A percentile compares a stretch with the other conserved stretches of the same genome.
Conservation (phyloP, 306 rosid species). For the Sicyos baderoa region DNA sequence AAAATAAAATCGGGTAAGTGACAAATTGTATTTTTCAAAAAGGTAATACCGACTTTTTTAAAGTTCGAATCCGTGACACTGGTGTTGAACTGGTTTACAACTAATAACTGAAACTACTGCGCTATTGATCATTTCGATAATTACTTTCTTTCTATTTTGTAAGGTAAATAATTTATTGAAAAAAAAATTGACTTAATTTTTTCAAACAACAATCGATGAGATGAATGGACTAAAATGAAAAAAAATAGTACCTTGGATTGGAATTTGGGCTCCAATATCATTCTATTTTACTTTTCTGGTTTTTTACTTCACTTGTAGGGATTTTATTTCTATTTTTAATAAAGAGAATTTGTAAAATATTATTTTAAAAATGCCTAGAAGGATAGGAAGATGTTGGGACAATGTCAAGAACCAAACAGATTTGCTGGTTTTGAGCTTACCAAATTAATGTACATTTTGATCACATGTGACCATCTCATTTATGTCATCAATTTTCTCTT, state of each 20-base stretch:
- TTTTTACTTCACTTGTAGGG: not conserved
- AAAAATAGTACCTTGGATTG: not conserved
- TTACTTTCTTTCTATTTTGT: not conserved
- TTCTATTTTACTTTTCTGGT: too few species aligned
- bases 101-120: too few species aligned
- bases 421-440: not conserved
- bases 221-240: too few species aligned
- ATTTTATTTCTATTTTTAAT: not conserved
- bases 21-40: not conserved
- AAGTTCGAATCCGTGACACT: too few species aligned
- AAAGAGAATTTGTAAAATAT: not conserved
- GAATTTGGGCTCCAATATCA: not conserved
- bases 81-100: too few species aligned
- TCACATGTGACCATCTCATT: constrained; percentile 9
- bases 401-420: constrained; percentile 2
- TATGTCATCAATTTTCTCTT: not conserved
- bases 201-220: too few species aligned
- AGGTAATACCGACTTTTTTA: too few species aligned
- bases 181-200: too few species aligned
- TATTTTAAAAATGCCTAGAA: not conserved
- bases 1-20: not conserved
- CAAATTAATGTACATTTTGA: constrained; percentile 1
- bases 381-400: not conserved
- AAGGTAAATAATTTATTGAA: not conserved
- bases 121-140: too few species aligned